A percentile compares a stretch with the other conserved stretches of the same genome.
Evolutionary conservation across 352 stramenopile genomes (phyloP).

Genomic region (Aphanomyces invadans): DNA sequence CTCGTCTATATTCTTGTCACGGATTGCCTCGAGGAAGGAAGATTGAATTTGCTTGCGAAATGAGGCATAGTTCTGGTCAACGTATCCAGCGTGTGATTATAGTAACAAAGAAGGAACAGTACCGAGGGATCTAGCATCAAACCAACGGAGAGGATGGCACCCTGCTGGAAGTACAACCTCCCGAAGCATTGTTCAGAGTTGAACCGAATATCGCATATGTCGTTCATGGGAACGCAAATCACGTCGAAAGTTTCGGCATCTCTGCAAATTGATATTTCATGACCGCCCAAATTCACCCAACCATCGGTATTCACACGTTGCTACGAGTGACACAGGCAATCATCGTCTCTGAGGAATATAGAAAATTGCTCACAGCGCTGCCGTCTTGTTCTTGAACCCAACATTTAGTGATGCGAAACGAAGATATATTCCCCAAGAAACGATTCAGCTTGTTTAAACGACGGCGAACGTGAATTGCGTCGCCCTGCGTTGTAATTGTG

Average conservation of each 20-base stretch:
- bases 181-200: constrained; percentile 6
- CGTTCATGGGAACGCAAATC: neutral
- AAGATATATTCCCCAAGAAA: neutral
- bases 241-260: constrained; percentile 11
- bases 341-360: too few relatives aligned
- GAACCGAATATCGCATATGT: neutral
- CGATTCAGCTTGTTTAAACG: constrained; percentile 16
- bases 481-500: neutral
- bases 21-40: neutral
- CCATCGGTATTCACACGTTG: constrained; percentile 1
- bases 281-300: constrained; percentile 17
- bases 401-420: constrained; percentile 10
- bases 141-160: neutral
- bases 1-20: neutral
- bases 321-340: neutral
- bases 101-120: neutral
- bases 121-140: neutral
- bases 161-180: neutral
- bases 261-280: constrained; percentile 5
- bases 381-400: neutral
- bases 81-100: neutral
- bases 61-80: neutral
- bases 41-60: neutral
- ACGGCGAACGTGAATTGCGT: neutral
- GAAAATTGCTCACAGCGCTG: constrained; percentile 2